A percentile compares a stretch with the other conserved stretches of the same genome.
Conservation (phyloP, 1,139 yeast species). For the Scheffersomyces parashehatae region DNA sequence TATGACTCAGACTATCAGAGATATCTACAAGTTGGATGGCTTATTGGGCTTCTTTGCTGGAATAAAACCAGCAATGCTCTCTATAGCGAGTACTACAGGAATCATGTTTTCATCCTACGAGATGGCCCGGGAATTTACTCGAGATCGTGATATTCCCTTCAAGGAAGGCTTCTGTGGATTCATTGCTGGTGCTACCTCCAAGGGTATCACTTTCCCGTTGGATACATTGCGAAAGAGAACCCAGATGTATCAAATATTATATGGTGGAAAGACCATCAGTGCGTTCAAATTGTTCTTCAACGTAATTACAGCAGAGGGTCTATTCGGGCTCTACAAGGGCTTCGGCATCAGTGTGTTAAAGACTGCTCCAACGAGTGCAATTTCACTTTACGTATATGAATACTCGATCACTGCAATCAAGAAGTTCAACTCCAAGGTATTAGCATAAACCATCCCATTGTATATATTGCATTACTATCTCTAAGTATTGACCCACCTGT, state of each 20-base stretch:
- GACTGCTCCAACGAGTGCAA: slow-evolving; percentile 81
- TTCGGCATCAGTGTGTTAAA: slow-evolving; percentile 66
- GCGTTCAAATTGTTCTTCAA: slow-evolving; percentile 27
- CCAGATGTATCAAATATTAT: slow-evolving; percentile 54
- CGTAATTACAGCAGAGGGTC: slow-evolving; percentile 58
- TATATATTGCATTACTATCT: no score
- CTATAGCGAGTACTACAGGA: slow-evolving; percentile 68
- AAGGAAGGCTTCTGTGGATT: slow-evolving; percentile 72
- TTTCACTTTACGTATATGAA: slow-evolving; percentile 76
- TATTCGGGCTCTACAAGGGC: slow-evolving; percentile 73
- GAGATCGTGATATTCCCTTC: slow-evolving; percentile 35
- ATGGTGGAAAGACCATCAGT: slow-evolving; percentile 10
- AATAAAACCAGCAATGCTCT: slow-evolving; percentile 57
- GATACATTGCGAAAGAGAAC: slow-evolving; percentile 80
- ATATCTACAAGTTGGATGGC: slow-evolving; percentile 53
- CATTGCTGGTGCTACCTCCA: slow-evolving; percentile 73
- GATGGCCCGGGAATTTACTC: slow-evolving; percentile 33
- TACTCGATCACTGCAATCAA: slow-evolving; percentile 19
- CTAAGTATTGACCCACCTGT: no score
- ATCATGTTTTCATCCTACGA: slow-evolving; percentile 71
- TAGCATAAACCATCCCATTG: not conserved
- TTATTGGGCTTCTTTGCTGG: slow-evolving; percentile 63
- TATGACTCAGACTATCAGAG: slow-evolving; percentile 39
- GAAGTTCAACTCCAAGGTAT: not conserved
- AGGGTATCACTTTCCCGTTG: slow-evolving; percentile 76